These are phyloP conservation scores for Edaphochlamys debaryana DNA, from an alignment of 139 green algal species.

Conservation along the genomic window DNA sequence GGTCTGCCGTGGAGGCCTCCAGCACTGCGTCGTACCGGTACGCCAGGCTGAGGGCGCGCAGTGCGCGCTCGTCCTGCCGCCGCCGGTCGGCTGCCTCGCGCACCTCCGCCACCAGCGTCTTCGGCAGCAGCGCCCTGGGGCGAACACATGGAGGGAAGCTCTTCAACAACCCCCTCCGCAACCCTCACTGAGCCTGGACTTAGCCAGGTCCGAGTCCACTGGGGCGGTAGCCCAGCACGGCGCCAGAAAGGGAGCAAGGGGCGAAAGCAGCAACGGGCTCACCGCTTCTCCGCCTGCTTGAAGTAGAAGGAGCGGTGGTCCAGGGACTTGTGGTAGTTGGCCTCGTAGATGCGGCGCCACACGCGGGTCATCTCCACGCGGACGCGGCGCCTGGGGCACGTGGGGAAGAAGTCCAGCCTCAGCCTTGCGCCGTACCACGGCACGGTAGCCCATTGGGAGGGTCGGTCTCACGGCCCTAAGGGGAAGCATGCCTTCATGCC, in stretches of 20 bases:
- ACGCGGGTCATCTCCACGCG: conserved; percentile 82
- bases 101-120: conserved; percentile 91
- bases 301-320: conserved; percentile 99
- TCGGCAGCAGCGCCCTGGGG: conserved; percentile 86
- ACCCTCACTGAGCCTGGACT: too few species aligned
- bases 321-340: conserved; percentile 98
- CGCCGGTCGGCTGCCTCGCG: conserved; percentile 87
- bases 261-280: not conserved
- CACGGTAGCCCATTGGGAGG: too few species aligned
- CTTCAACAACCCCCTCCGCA: too few species aligned
- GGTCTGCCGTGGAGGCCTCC: conserved; percentile 58
- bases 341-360: conserved; percentile 93
- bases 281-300: conserved; percentile 85
- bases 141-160: too few species aligned
- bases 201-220: too few species aligned
- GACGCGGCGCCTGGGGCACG: conserved; percentile 52
- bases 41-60: conserved; percentile 49
- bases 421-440: too few species aligned
- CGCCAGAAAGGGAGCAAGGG: too few species aligned
- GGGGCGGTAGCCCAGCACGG: too few species aligned
- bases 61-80: conserved; percentile 58
- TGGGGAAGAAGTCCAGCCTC: too few species aligned
- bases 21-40: conserved; percentile 50
- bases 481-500: too few species aligned
- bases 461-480: too few species aligned